Conservation (phyloP, 768 basidiomycete genomes). For the Xerocomus brunneocitrinus region DNA sequence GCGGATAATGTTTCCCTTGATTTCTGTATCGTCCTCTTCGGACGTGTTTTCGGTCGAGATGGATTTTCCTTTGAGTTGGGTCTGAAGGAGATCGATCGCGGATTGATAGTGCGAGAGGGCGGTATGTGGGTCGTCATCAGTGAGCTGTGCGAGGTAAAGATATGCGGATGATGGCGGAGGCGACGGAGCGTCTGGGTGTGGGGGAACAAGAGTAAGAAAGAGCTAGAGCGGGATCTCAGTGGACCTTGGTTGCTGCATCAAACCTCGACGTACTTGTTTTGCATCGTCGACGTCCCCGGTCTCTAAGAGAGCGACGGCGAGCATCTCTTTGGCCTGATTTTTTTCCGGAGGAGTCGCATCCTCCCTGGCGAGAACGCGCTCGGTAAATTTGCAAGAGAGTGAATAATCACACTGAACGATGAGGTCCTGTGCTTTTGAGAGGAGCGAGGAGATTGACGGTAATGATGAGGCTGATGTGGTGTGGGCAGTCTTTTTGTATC, state of each 20-base stretch:
- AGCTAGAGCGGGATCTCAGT: slow-evolving; percentile 39
- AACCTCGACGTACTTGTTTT: slow-evolving; percentile 47
- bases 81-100: slow-evolving; percentile 67
- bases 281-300: slow-evolving; percentile 72
- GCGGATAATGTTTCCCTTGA: slow-evolving; percentile 65
- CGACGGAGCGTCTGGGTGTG: slow-evolving; percentile 53
- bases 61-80: slow-evolving; percentile 73
- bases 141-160: slow-evolving; percentile 85
- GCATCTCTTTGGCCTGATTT: slow-evolving; percentile 70
- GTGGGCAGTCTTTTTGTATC: slow-evolving; percentile 29
- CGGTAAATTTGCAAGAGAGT: slow-evolving; percentile 68
- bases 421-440: slow-evolving; percentile 77
- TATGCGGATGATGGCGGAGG: slow-evolving; percentile 72
- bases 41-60: slow-evolving; percentile 35
- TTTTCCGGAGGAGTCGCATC: slow-evolving; percentile 40
- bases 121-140: slow-evolving; percentile 66
- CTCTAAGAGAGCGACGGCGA: slow-evolving; percentile 77
- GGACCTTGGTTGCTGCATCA: not conserved
- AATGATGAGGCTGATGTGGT: slow-evolving; percentile 17
- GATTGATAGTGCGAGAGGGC: slow-evolving; percentile 75
- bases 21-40: slow-evolving; percentile 41
- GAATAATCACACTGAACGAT: slow-evolving; percentile 83
- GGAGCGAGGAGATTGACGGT: slow-evolving; percentile 50
- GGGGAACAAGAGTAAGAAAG: slow-evolving; percentile 57
- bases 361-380: slow-evolving; percentile 62